Conservation (phyloP, 2,329 filamentous ascomycete genomes). For the Ophiostoma angusticollis region DNA sequence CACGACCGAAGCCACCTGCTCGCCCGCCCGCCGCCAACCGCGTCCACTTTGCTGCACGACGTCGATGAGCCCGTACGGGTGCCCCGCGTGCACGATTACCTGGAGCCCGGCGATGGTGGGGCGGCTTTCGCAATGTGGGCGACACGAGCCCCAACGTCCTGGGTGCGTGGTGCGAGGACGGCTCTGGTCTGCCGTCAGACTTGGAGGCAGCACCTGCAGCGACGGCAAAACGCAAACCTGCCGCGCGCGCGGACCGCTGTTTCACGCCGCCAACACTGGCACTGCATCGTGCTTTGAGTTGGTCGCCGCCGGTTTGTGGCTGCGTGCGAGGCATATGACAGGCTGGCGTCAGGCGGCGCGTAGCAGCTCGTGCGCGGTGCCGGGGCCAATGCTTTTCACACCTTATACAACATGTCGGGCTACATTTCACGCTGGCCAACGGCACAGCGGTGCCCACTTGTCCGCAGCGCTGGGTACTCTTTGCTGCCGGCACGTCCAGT, state of each 20-base stretch:
- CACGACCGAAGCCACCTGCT: too few relatives aligned
- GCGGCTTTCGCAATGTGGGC: slow-evolving; percentile 77
- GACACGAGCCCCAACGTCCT: slow-evolving; percentile 78
- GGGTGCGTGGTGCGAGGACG: slow-evolving; percentile 81
- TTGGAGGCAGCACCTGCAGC: slow-evolving; percentile 70
- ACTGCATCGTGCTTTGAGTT: slow-evolving; percentile 62
- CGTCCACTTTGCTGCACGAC: too few relatives aligned
- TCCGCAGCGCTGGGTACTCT: slow-evolving; percentile 75
- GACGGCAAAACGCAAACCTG: slow-evolving; percentile 57
- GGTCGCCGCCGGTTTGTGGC: slow-evolving; percentile 65
- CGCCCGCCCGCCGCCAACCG: too few relatives aligned
- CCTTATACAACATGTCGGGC: too few relatives aligned
- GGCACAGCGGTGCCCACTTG: slow-evolving; percentile 60
- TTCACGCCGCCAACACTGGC: slow-evolving; percentile 54
- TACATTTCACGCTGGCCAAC: slow-evolving; percentile 60
- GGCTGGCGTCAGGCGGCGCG: too few relatives aligned
- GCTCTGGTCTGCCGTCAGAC: slow-evolving; percentile 56
- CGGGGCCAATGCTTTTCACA: too few relatives aligned
- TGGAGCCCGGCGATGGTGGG: too few relatives aligned
- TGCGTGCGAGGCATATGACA: too few relatives aligned
- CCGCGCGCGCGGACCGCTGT: slow-evolving; percentile 61
- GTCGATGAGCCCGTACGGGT: too few relatives aligned
- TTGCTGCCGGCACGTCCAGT: slow-evolving; percentile 85
- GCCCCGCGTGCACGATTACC: too few relatives aligned
- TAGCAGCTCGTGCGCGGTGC: too few relatives aligned